Conservation (phyloP, 805 yeast genomes). For the Candida cerambycidarum region DNA sequence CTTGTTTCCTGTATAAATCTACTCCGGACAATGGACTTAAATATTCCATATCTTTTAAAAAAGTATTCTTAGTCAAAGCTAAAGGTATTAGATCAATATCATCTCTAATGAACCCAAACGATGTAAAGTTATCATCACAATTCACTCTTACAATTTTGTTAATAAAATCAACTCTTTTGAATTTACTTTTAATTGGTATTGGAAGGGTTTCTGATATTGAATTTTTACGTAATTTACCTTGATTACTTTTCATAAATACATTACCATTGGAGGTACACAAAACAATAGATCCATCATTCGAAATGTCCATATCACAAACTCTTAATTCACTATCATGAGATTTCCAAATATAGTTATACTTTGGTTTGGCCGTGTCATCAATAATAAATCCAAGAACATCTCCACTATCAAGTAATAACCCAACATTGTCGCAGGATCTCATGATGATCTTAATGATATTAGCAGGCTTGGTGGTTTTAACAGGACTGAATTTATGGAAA, state of each 20-base stretch:
- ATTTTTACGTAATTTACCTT: constrained; percentile 22
- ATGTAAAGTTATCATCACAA: constrained; percentile 63
- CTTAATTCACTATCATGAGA: constrained; percentile 57
- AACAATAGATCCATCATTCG: constrained; percentile 66
- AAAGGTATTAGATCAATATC: constrained; percentile 61
- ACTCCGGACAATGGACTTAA: constrained; percentile 49
- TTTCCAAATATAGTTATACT: constrained; percentile 56
- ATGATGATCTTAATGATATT: constrained; percentile 31
- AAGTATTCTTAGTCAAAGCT: constrained; percentile 45
- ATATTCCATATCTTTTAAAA: constrained; percentile 52
- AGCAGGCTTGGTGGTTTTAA: constrained; percentile 43
- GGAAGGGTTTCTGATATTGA: constrained; percentile 35
- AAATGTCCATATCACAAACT: constrained; percentile 67
- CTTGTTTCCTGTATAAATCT: constrained; percentile 36
- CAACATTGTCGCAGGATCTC: constrained; percentile 43
- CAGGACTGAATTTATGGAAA: constrained; percentile 57
- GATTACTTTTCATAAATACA: constrained; percentile 47
- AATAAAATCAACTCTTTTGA: constrained; percentile 51
- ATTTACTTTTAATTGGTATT: constrained; percentile 44
- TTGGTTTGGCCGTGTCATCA: constrained; percentile 25
- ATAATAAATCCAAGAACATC: constrained; percentile 44
- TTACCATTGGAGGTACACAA: constrained; percentile 70
- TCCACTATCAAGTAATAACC: constrained; percentile 60
- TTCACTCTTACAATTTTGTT: constrained; percentile 61
- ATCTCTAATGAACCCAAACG: constrained; percentile 67